Evolutionary conservation across 257 asterid species (phyloP), one percentile per base, ranked within the genome.

Genomic region (Osmanthus fragrans): DNA sequence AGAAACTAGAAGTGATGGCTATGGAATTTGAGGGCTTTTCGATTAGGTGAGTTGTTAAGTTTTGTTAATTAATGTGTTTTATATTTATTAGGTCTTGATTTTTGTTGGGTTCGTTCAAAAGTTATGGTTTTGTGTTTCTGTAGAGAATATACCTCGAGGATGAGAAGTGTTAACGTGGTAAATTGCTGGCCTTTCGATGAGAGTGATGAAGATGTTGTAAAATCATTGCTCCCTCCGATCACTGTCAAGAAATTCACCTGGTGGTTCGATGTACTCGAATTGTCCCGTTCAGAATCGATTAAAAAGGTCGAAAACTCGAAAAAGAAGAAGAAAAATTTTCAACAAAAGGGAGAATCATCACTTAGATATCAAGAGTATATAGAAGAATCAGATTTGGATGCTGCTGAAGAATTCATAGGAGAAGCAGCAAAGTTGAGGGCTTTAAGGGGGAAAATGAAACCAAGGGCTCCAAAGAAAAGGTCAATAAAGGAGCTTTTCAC

Each of bases 161-260:
- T 85, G 96, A 88, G 97, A 81, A 84, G 87, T 32, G 80, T 83
- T 60, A 81, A 89, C 89, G 90, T 89, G 90, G 88, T 73, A 78
- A 84, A 87, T 51, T 89, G 93, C 90, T 92, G 97, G 94, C 97
- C 97, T 21, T 92, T 92, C 74, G 89, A 82, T 80, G 87, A 82
- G 27, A 63, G 69, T 12, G 60, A 65, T 27, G 88, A 83, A 51
- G 84, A 81, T 34, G 70, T 78, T 47, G 84, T 86, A 9, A 75
- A 76, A 58, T 82, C 90, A 3, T 65, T 80, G 77, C 88, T 92
- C 65, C 94, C 97, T 72, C 90, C 96, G 0, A 90, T 92, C 77
- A 75, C 84, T 18, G 82, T 87, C 75, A 82, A 86, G 86, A 89
- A 86, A 83, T 92, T 90, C 87, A 82, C 84, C 11, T 92, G 94